Conservation (phyloP, 495 filamentous ascomycete genomes). For the Hypomontagnella monticulosa region DNA sequence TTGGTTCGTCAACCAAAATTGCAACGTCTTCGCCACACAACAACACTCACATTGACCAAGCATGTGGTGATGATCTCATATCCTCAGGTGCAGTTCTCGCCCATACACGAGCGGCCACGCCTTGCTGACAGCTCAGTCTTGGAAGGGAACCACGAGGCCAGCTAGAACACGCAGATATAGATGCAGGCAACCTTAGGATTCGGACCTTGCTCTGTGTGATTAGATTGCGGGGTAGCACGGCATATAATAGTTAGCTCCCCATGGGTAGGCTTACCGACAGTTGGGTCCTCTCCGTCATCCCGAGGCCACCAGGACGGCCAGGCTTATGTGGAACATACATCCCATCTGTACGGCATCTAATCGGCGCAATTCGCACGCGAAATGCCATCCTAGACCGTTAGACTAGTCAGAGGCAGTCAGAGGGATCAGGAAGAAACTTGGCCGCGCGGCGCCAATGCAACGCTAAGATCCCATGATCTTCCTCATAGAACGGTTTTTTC, state of each 20-base stretch:
- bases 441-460: slow-evolving; percentile 32
- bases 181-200: slow-evolving; percentile 29
- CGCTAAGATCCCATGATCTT: slow-evolving; percentile 39
- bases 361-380: slow-evolving; percentile 29
- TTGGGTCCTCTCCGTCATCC: slow-evolving; percentile 39
- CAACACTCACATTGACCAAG: slow-evolving; percentile 14
- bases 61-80: slow-evolving; percentile 35
- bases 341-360: slow-evolving; percentile 31
- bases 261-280: slow-evolving; percentile 32
- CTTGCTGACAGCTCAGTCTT: slow-evolving; percentile 36
- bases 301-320: slow-evolving; percentile 23
- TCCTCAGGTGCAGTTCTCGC: slow-evolving; percentile 20
- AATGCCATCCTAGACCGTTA: slow-evolving; percentile 10
- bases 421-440: slow-evolving; percentile 15
- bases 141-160: slow-evolving; percentile 34
- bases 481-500: slow-evolving; percentile 18
- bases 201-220: slow-evolving; percentile 26
- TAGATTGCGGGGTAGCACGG: slow-evolving; percentile 44
- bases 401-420: slow-evolving; percentile 15
- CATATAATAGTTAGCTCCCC: slow-evolving; percentile 31
- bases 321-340: slow-evolving; percentile 12
- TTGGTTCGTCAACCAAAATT: slow-evolving; percentile 19
- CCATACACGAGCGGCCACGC: slow-evolving; percentile 27
- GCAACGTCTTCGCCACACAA: slow-evolving; percentile 3
- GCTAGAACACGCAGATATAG: slow-evolving; percentile 29